Conservation (phyloP, 2,329 filamentous ascomycete genomes). For the Colletotrichum sp. region DNA sequence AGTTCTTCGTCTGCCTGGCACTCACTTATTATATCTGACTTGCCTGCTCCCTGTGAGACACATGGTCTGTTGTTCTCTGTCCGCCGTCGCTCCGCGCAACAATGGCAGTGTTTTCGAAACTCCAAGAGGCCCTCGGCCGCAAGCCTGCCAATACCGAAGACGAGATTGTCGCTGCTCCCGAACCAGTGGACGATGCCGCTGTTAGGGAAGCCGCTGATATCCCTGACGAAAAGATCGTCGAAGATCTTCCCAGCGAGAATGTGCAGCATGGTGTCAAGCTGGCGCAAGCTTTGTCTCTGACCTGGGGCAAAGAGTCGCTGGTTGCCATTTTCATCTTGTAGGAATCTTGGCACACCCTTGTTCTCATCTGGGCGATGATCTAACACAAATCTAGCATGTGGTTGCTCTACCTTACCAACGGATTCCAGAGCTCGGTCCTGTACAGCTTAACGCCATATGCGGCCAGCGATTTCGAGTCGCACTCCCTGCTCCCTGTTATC, state of each 20-base stretch:
- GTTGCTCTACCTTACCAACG: constrained; percentile 56
- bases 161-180: neutral
- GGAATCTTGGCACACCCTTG: neutral
- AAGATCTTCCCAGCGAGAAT: constrained; percentile 10
- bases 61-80: neutral
- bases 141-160: neutral
- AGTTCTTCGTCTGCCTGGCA: neutral
- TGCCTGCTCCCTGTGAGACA: neutral
- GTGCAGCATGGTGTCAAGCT: constrained; percentile 26
- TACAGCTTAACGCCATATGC: constrained; percentile 48
- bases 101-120: neutral
- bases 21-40: neutral
- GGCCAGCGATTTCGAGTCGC: constrained; percentile 54
- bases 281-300: constrained; percentile 27
- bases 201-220: neutral
- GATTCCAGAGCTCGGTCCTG: constrained; percentile 48
- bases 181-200: neutral
- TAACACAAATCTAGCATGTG: neutral
- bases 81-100: neutral
- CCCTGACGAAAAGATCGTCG: neutral
- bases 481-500: constrained; percentile 59
- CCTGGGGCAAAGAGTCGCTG: constrained; percentile 24
- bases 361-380: neutral
- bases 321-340: constrained; percentile 23
- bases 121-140: neutral